Evolutionary conservation across 345 rosid genomes (phyloP).

Genomic region (Ailanthus altissimus): DNA sequence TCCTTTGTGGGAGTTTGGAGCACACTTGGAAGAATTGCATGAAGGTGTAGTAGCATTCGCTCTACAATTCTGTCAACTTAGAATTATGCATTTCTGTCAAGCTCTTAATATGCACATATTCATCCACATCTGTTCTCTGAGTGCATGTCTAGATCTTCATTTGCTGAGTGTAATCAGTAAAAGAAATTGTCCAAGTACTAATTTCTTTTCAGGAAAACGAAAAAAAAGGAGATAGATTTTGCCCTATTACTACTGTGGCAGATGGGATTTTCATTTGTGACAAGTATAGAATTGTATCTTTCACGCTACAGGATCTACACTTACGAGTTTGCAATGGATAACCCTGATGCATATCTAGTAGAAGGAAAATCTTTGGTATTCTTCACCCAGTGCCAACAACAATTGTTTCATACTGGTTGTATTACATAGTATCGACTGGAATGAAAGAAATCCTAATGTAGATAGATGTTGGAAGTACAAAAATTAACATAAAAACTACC

Average conservation of each 20-base stretch:
- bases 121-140: no score
- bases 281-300: not conserved
- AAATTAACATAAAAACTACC: not conserved
- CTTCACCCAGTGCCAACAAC: not conserved
- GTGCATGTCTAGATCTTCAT: not conserved
- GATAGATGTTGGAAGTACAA: not conserved
- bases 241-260: not conserved
- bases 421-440: not conserved
- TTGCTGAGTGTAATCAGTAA: not conserved
- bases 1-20: conserved; percentile 27
- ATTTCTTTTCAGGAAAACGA: not conserved
- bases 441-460: not conserved
- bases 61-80: not conserved
- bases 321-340: not conserved
- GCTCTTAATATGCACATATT: not conserved
- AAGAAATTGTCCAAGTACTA: not conserved
- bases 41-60: conserved; percentile 30
- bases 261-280: not conserved
- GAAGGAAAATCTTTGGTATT: not conserved
- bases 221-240: not conserved
- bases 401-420: not conserved
- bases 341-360: not conserved
- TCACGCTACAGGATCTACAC: not conserved
- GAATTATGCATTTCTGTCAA: not conserved
- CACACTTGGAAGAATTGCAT: conserved; percentile 30